These are phyloP conservation scores for Arthrobotrys sinensis DNA, from an alignment of 2,329 filamentous ascomycete genomes.

Conservation along the genomic window DNA sequence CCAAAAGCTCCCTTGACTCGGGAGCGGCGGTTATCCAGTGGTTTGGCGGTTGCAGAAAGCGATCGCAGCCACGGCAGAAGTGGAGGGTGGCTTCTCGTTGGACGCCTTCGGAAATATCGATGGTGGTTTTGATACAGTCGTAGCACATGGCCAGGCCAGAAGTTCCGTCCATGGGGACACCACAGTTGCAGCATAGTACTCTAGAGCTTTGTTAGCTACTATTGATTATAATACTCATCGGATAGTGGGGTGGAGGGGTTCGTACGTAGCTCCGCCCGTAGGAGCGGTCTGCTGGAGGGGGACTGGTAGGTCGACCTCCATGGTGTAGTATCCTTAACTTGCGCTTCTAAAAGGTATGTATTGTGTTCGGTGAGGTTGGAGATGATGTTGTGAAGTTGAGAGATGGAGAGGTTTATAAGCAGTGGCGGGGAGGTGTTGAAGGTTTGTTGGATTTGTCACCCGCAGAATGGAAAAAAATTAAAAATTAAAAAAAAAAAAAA, in stretches of 20 bases:
- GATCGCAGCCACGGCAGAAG: conserved; percentile 93
- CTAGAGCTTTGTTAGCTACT: conserved; percentile 67
- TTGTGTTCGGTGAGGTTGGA: background rate
- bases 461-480: conserved; percentile 12
- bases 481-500: conserved; percentile 30
- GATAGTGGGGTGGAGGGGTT: conserved; percentile 58
- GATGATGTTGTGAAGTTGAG: conserved; percentile 27
- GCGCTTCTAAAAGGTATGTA: background rate
- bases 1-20: conserved; percentile 92
- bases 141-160: conserved; percentile 87
- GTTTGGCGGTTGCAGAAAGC: conserved; percentile 88
- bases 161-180: conserved; percentile 93
- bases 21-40: conserved; percentile 88
- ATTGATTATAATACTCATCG: conserved; percentile 45
- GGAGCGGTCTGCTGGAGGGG: conserved; percentile 67
- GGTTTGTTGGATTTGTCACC: conserved; percentile 60
- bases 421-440: conserved; percentile 56
- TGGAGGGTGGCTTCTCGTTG: conserved; percentile 91
- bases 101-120: conserved; percentile 92
- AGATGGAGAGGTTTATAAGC: conserved; percentile 46
- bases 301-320: conserved; percentile 68
- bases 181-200: conserved; percentile 99
- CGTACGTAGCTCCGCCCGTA: conserved; percentile 72
- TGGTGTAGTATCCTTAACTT: conserved; percentile 58
- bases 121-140: conserved; percentile 93